Conservation (phyloP, 768 basidiomycete genomes). For the Leccinum aurantiacum region DNA sequence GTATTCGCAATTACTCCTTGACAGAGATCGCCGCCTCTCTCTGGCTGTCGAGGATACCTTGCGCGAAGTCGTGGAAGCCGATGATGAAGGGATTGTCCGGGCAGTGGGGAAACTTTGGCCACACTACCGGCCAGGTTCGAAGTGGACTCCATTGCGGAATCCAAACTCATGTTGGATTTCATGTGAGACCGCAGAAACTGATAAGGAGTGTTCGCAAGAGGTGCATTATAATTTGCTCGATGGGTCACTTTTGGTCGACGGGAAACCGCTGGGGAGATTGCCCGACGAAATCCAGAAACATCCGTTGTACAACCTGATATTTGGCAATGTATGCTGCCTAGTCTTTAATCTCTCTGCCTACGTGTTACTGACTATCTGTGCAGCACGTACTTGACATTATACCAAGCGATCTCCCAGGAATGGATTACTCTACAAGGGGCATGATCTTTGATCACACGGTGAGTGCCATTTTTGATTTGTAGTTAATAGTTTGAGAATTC, state of each 20-base stretch:
- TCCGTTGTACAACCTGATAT: slow-evolving; percentile 20
- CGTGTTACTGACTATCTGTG: not conserved
- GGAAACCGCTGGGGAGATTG: slow-evolving; percentile 25
- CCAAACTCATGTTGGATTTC: slow-evolving; percentile 26
- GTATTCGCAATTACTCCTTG: slow-evolving; percentile 21
- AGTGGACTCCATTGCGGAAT: slow-evolving; percentile 17
- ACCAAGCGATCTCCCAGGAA: slow-evolving; percentile 26
- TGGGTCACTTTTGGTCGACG: slow-evolving; percentile 30
- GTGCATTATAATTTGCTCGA: slow-evolving; percentile 26
- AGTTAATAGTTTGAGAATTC: not conserved
- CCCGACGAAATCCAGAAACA: slow-evolving; percentile 21
- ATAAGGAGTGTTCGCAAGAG: slow-evolving; percentile 16
- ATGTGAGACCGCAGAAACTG: slow-evolving; percentile 13
- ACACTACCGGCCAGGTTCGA: slow-evolving; percentile 24
- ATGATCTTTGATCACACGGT: slow-evolving; percentile 21
- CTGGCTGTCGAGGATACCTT: slow-evolving; percentile 21
- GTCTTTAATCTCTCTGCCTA: no score
- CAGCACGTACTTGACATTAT: slow-evolving; percentile 24
- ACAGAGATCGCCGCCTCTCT: slow-evolving; percentile 34
- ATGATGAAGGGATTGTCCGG: slow-evolving; percentile 15
- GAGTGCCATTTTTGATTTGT: not conserved
- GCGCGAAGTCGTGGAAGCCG: slow-evolving; percentile 1
- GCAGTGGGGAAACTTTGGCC: slow-evolving; percentile 26
- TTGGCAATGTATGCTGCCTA: slow-evolving; percentile 18
- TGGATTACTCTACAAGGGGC: slow-evolving; percentile 27